These are phyloP conservation scores for Mycena rebaudengoi DNA, from an alignment of 768 basidiomycete species.

Conservation along the genomic window DNA sequence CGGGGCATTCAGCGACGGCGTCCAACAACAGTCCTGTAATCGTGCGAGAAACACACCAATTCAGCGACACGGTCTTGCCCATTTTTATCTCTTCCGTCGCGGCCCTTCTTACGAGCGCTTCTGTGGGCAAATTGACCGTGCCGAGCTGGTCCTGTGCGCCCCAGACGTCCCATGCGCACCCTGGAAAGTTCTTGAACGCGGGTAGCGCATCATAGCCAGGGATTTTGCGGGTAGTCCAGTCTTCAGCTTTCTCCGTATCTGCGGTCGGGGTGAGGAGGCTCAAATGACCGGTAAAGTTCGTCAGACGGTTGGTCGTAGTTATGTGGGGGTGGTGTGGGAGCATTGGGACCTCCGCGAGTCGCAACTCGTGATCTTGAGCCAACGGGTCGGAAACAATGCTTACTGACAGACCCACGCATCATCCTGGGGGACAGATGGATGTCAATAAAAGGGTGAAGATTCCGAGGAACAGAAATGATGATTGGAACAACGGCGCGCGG, in stretches of 20 bases:
- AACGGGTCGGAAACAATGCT: too few species aligned
- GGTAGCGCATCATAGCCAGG: conserved; percentile 38
- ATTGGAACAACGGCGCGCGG: too few species aligned
- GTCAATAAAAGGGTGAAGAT: too few species aligned
- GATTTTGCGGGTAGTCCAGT: conserved; percentile 21
- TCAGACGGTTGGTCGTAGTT: conserved; percentile 22
- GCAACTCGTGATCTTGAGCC: too few species aligned
- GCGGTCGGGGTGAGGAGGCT: not conserved
- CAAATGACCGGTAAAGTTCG: conserved; percentile 13
- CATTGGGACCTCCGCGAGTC: too few species aligned
- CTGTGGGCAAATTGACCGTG: conserved; percentile 71
- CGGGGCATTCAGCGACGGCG: not conserved
- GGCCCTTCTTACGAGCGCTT: conserved; percentile 65
- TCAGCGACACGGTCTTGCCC: conserved; percentile 65
- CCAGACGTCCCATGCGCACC: conserved; percentile 78
- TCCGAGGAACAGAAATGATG: too few species aligned
- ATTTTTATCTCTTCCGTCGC: conserved; percentile 67
- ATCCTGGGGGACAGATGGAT: too few species aligned
- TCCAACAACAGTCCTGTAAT: not conserved
- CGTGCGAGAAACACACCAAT: conserved; percentile 55
- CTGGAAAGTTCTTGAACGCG: conserved; percentile 58
- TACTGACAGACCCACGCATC: too few species aligned
- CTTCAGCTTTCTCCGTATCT: too few species aligned
- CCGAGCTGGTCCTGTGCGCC: conserved; percentile 72
- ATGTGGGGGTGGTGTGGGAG: too few species aligned